Evolutionary conservation across 106 monocot genomes (phyloP).

Genomic region (Dioscorea zingiberensis): DNA sequence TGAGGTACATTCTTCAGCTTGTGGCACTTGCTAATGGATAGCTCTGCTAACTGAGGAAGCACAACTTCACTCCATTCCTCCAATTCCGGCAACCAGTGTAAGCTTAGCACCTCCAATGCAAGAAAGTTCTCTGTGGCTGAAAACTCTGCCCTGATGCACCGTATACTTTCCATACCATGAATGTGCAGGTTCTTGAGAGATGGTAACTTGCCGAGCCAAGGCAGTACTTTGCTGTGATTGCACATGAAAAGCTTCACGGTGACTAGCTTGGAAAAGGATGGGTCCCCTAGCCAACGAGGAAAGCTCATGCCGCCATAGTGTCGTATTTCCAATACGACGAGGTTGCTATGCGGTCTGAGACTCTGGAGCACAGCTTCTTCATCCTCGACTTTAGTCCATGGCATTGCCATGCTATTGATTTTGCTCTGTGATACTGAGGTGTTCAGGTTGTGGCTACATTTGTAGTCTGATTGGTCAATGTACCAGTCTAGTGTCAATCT

Average conservation of each 20-base stretch:
- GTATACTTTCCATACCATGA: slow-evolving; percentile 1
- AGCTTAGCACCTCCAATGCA: slow-evolving; percentile 12
- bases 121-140: slow-evolving; percentile 8
- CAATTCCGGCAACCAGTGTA: slow-evolving; percentile 11
- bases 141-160: slow-evolving; percentile 11
- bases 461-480: slow-evolving; percentile 2
- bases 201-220: slow-evolving; percentile 19
- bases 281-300: slow-evolving; percentile 20
- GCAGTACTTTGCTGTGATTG: slow-evolving; percentile 5
- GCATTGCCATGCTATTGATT: background rate
- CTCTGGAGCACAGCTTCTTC: slow-evolving; percentile 8
- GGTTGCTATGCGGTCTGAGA: slow-evolving; percentile 13
- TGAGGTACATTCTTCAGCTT: slow-evolving; percentile 9
- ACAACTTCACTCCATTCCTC: slow-evolving; percentile 11
- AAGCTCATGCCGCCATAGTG: slow-evolving; percentile 3
- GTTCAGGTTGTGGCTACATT: background rate
- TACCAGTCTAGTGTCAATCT: slow-evolving; percentile 17
- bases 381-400: slow-evolving; percentile 1
- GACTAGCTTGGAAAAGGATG: slow-evolving; percentile 5
- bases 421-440: background rate
- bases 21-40: slow-evolving; percentile 4
- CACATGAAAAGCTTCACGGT: slow-evolving; percentile 5
- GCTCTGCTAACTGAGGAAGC: slow-evolving; percentile 1
- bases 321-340: slow-evolving; percentile 6
- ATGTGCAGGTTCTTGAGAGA: slow-evolving; percentile 9